Evolutionary conservation across 164 flowering plant genomes (phyloP).

Genomic region (Magnolia changhungtana): DNA sequence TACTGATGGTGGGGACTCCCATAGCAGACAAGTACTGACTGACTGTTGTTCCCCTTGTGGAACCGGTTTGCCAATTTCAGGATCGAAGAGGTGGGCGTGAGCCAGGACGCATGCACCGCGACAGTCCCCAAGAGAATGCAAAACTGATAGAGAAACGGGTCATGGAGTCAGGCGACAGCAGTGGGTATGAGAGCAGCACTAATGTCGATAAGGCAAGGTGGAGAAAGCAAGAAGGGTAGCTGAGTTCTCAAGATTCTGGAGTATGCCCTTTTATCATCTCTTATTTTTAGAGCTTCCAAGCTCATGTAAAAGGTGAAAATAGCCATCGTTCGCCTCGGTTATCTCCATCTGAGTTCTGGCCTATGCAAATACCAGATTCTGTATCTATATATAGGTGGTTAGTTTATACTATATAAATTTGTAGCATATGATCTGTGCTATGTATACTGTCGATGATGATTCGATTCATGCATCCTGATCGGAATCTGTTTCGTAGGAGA

Average conservation of each 20-base stretch:
- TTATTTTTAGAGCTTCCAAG: background rate
- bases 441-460: background rate
- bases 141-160: constrained; percentile 41
- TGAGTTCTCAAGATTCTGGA: background rate
- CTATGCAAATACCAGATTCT: background rate
- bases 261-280: background rate
- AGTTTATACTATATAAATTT: background rate
- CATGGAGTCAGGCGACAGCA: constrained; percentile 69
- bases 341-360: background rate
- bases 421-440: background rate
- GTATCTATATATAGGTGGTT: background rate
- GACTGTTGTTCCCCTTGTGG: background rate
- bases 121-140: constrained; percentile 17
- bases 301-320: background rate
- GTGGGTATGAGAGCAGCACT: constrained; percentile 66
- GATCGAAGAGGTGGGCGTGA: constrained; percentile 31
- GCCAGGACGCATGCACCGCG: constrained; percentile 34
- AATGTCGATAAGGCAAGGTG: constrained; percentile 35
- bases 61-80: background rate
- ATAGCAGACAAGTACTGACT: background rate
- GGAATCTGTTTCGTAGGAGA: background rate
- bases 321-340: background rate
- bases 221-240: constrained; percentile 38
- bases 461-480: background rate
- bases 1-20: background rate